Percentiles rank a stretch among this genome's conserved stretches.
Evolutionary conservation across 306 rosid genomes (phyloP).

Genomic region (Quercus variabilis): DNA sequence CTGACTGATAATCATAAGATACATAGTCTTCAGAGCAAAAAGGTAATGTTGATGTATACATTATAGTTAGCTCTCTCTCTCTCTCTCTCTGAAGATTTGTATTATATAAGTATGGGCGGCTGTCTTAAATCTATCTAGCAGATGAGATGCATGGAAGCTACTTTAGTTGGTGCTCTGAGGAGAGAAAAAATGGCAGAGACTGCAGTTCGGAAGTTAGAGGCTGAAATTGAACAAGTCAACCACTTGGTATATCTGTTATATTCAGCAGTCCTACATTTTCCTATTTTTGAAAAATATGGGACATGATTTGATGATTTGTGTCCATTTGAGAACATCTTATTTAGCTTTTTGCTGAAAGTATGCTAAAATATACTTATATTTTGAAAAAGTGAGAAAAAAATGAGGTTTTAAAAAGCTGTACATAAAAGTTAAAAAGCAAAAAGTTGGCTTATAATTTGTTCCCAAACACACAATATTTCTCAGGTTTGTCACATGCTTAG

Average conservation of each 20-base stretch:
- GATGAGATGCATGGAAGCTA: conserved; percentile 56
- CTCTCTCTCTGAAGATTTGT: conserved; percentile 10
- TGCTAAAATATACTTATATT: no score
- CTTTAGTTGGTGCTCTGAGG: conserved; percentile 67
- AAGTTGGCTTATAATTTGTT: no score
- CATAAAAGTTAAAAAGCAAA: no score
- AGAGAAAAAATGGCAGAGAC: conserved; percentile 74
- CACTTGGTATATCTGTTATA: conserved; percentile 49
- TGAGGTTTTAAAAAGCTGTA: no score
- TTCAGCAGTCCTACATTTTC: background rate
- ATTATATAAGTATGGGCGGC: conserved; percentile 14
- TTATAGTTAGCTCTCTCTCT: background rate
- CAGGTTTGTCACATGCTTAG: conserved; percentile 6
- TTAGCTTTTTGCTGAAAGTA: no score
- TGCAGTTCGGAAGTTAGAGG: conserved; percentile 52
- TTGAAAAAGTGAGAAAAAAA: no score
- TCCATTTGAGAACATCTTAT: no score
- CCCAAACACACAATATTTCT: background rate
- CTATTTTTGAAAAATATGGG: background rate
- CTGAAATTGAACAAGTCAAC: conserved; percentile 53
- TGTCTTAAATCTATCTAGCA: conserved; percentile 39
- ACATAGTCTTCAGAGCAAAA: conserved; percentile 33
- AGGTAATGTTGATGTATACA: conserved; percentile 34
- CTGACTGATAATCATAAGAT: conserved; percentile 29
- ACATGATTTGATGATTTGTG: background rate